Evolutionary conservation across 306 rosid species (phyloP).

Genomic region (Casuarina cunninghamiana): DNA sequence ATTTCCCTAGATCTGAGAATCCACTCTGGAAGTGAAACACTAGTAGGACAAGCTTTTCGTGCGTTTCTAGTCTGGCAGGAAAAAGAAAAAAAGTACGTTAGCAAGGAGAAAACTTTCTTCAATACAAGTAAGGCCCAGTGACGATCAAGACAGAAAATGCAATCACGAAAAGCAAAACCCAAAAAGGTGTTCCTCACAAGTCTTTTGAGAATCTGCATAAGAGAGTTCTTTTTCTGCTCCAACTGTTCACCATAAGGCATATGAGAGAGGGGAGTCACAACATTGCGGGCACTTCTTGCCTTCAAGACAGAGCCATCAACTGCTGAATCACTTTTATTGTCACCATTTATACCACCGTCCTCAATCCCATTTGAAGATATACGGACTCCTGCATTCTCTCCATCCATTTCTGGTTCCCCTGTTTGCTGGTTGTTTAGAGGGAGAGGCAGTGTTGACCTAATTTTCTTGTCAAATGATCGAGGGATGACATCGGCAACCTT

Average conservation of each 20-base stretch:
- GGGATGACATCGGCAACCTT: conserved; percentile 77
- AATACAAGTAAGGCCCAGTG: conserved; percentile 10
- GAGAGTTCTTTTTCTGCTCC: conserved; percentile 77
- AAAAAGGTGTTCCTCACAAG: conserved; percentile 61
- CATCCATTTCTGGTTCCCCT: conserved; percentile 7
- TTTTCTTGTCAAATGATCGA: conserved; percentile 66
- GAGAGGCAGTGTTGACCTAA: conserved; percentile 30
- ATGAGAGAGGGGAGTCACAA: conserved; percentile 88
- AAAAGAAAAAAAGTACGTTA: conserved; percentile 8
- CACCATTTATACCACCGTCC: conserved; percentile 45
- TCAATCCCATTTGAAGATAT: conserved; percentile 34
- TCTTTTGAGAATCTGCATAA: conserved; percentile 70
- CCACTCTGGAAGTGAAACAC: conserved; percentile 87
- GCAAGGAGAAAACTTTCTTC: conserved; percentile 6
- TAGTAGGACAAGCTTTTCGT: conserved; percentile 88
- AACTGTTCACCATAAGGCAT: conserved; percentile 80
- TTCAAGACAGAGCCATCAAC: conserved; percentile 39
- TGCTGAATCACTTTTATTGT: conserved; percentile 20
- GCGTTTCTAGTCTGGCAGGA: conserved; percentile 77
- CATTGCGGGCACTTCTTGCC: conserved; percentile 61
- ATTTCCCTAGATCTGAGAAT: conserved; percentile 74
- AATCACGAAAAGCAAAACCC: conserved; percentile 12
- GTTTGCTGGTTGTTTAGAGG: conserved; percentile 22
- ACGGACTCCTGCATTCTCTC: conserved; percentile 35
- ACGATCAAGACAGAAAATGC: neutral